These are phyloP conservation scores for Diaporthe caulivora DNA, from an alignment of 2,329 filamentous ascomycete genomes.

Conservation along the genomic window DNA sequence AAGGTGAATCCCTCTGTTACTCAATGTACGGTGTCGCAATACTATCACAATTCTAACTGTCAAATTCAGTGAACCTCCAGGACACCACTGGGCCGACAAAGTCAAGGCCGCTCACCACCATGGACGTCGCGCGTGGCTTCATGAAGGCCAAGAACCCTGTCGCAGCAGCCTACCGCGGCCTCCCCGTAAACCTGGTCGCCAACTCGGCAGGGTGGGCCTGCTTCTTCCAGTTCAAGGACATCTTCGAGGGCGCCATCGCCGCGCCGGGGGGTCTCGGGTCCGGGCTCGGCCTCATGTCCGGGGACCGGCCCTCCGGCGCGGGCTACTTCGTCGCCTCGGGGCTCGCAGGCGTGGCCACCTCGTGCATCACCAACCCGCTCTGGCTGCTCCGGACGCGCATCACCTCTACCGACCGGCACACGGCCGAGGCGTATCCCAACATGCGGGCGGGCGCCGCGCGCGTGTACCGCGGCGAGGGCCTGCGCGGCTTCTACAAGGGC, in stretches of 20 bases:
- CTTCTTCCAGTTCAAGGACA: constrained; percentile 85
- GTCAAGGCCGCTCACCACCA: constrained; percentile 57
- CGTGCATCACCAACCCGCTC: constrained; percentile 90
- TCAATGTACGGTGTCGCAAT: neutral
- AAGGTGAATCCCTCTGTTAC: constrained; percentile 68
- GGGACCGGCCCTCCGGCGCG: constrained; percentile 61
- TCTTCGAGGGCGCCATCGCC: constrained; percentile 62
- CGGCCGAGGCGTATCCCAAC: constrained; percentile 83
- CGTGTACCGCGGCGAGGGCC: constrained; percentile 79
- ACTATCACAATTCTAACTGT: neutral
- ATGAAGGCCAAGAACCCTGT: constrained; percentile 66
- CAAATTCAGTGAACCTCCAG: constrained; percentile 56
- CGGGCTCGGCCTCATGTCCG: constrained; percentile 42
- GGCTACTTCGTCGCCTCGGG: constrained; percentile 88
- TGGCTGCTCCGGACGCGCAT: constrained; percentile 99
- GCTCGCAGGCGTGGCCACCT: constrained; percentile 78
- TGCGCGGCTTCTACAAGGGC: constrained; percentile 87
- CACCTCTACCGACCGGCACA: constrained; percentile 83
- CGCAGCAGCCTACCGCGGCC: constrained; percentile 85
- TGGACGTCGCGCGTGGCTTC: constrained; percentile 65
- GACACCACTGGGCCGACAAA: constrained; percentile 55
- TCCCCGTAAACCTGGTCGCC: constrained; percentile 90
- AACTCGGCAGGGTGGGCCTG: constrained; percentile 92
- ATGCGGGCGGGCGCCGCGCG: constrained; percentile 78
- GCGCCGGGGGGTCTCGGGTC: constrained; percentile 42